Percentiles rank a stretch among this genome's conserved stretches.
Evolutionary conservation across 345 rosid genomes (phyloP).

Genomic region (Gossypium longicalyx): DNA sequence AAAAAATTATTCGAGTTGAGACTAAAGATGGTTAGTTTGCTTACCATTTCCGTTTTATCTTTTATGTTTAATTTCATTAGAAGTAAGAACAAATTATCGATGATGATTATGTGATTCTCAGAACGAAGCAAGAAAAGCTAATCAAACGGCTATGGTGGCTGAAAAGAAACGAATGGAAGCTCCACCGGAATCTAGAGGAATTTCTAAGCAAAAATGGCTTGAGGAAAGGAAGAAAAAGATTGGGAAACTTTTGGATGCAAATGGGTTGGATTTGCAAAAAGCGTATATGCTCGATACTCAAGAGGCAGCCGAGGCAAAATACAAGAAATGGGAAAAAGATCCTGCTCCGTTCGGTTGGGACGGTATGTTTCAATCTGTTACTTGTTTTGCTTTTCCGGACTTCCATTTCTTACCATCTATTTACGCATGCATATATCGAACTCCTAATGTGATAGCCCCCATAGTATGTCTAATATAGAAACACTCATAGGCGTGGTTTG

Average conservation of each 20-base stretch:
- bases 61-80: background rate
- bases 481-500: background rate
- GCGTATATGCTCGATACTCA: conserved; percentile 91
- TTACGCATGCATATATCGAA: background rate
- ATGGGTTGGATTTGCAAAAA: conserved; percentile 78
- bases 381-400: background rate
- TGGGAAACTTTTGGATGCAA: conserved; percentile 86
- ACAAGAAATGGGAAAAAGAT: conserved; percentile 95
- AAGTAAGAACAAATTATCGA: no score
- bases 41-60: background rate
- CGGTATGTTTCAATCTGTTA: conserved; percentile 39
- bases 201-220: conserved; percentile 92
- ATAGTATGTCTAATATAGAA: background rate
- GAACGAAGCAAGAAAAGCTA: conserved; percentile 89
- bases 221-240: conserved; percentile 85
- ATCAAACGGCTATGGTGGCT: conserved; percentile 79
- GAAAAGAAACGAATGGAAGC: conserved; percentile 93
- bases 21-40: conserved; percentile 67
- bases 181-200: conserved; percentile 72
- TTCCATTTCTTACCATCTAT: background rate
- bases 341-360: conserved; percentile 98
- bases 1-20: conserved; percentile 71
- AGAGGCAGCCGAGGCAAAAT: conserved; percentile 81
- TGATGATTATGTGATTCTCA: conserved; percentile 17
- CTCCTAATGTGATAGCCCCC: background rate